phyloP scores from a whole-genome alignment of 2,329 filamentous ascomycete species.

The Acrodontium crateriforme region DNA sequence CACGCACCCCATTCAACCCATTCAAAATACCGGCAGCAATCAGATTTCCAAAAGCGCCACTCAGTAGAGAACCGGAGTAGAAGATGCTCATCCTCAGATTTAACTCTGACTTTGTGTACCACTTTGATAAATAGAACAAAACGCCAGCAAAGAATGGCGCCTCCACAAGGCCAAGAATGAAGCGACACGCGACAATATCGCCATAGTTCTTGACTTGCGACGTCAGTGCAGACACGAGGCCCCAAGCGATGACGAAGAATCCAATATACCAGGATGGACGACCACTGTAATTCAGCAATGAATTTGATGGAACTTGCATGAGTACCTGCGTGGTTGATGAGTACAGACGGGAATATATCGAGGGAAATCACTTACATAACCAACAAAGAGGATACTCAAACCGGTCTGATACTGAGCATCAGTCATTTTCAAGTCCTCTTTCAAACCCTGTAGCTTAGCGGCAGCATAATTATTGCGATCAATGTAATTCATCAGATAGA shows the following conservation, averaged over 20 bases:
- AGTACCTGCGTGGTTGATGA: slow-evolving; percentile 10
- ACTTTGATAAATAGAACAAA: slow-evolving; percentile 48
- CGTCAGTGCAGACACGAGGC: slow-evolving; percentile 47
- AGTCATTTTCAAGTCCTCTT: slow-evolving; percentile 43
- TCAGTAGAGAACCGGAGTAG: slow-evolving; percentile 55
- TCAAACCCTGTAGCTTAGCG: slow-evolving; percentile 50
- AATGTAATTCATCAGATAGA: slow-evolving; percentile 22
- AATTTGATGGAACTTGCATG: slow-evolving; percentile 46
- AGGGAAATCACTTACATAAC: slow-evolving; percentile 31
- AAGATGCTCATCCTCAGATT: slow-evolving; percentile 51
- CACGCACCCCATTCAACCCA: slow-evolving; percentile 46
- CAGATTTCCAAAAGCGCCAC: slow-evolving; percentile 57
- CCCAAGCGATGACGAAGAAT: slow-evolving; percentile 68
- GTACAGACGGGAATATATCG: background rate
- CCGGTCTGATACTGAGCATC: slow-evolving; percentile 49
- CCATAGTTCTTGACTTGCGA: slow-evolving; percentile 15
- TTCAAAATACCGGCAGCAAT: slow-evolving; percentile 46
- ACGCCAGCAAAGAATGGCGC: slow-evolving; percentile 35
- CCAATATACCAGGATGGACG: slow-evolving; percentile 49
- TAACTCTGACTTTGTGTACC: slow-evolving; percentile 59
- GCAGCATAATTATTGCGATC: slow-evolving; percentile 47
- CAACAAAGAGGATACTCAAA: slow-evolving; percentile 46
- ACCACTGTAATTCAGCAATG: slow-evolving; percentile 54
- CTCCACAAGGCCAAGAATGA: slow-evolving; percentile 51
- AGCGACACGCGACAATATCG: slow-evolving; percentile 23